phyloP scores from a whole-genome alignment of 2,329 filamentous ascomycete species.

The Thermomyces lanuginosus region DNA sequence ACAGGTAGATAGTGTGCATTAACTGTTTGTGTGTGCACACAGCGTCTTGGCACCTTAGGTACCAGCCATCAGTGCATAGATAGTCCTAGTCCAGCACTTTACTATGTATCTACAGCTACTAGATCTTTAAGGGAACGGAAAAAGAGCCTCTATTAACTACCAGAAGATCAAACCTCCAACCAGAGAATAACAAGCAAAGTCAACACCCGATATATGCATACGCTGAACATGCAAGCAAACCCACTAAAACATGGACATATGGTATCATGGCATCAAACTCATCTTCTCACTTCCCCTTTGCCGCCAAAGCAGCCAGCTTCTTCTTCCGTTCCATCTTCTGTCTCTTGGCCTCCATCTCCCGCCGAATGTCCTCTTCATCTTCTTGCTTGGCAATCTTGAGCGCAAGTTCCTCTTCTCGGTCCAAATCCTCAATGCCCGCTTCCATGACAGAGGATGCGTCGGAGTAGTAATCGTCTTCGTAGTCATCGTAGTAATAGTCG shows the following conservation, averaged over 20 bases:
- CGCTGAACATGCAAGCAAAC: too few species aligned
- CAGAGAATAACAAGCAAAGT: too few species aligned
- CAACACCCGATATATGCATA: too few species aligned
- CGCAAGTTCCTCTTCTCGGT: slow-evolving; percentile 29
- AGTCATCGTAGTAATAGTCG: slow-evolving; percentile 22
- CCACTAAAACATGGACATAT: not conserved
- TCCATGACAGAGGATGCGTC: slow-evolving; percentile 36
- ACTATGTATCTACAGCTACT: too few species aligned
- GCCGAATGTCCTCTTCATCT: slow-evolving; percentile 30
- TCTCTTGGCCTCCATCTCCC: slow-evolving; percentile 29
- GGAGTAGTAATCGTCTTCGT: slow-evolving; percentile 29
- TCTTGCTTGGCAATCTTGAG: slow-evolving; percentile 27
- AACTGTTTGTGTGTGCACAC: too few species aligned
- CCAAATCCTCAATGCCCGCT: slow-evolving; percentile 31
- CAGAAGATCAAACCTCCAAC: too few species aligned
- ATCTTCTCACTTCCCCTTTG: slow-evolving; percentile 16
- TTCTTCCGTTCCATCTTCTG: slow-evolving; percentile 31
- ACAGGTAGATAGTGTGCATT: too few species aligned
- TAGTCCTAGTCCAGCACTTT: too few species aligned
- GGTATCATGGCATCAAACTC: slow-evolving; percentile 7
- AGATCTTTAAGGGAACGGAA: too few species aligned
- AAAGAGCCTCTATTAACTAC: too few species aligned
- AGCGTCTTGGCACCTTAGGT: too few species aligned
- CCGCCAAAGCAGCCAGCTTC: slow-evolving; percentile 24
- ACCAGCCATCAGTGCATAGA: too few species aligned